A percentile compares a stretch with the other conserved stretches of the same genome.
Evolutionary conservation across 148 eudicot genomes (phyloP).

Genomic region (Tetragonia tetragonoides): DNA sequence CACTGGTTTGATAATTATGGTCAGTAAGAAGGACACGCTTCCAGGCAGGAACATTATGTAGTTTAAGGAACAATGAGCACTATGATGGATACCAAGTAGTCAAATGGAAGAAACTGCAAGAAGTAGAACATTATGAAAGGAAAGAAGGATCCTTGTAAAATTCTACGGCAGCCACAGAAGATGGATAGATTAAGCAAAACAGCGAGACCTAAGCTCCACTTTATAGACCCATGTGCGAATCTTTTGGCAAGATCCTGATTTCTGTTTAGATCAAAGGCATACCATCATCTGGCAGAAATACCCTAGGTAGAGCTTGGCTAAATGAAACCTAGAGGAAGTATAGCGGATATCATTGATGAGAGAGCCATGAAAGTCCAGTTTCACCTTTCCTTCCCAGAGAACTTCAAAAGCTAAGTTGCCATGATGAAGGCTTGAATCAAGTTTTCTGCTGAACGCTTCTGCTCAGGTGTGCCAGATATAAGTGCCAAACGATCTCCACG

Average conservation of each 20-base stretch:
- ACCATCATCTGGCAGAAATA: conserved; percentile 19
- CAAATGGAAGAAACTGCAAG: conserved; percentile 27
- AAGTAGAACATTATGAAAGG: conserved; percentile 26
- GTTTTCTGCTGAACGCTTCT: conserved; percentile 88
- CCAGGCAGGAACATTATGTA: conserved; percentile 24
- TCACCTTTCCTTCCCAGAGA: conserved; percentile 36
- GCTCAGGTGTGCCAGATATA: conserved; percentile 83
- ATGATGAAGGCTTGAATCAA: conserved; percentile 88
- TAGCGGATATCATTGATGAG: conserved; percentile 23
- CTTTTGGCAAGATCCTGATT: conserved; percentile 30
- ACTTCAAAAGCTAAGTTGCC: conserved; percentile 52
- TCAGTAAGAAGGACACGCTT: conserved; percentile 19
- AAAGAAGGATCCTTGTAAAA: conserved; percentile 39
- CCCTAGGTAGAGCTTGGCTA: conserved; percentile 25
- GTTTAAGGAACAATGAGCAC: conserved; percentile 13
- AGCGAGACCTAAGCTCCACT: conserved; percentile 34
- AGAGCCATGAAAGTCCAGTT: conserved; percentile 30
- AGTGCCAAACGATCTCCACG: conserved; percentile 82
- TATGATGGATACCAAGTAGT: conserved; percentile 16
- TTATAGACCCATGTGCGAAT: conserved; percentile 18
- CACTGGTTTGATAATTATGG: conserved; percentile 22
- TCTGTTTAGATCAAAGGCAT: conserved; percentile 21
- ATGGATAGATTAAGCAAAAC: conserved; percentile 23
- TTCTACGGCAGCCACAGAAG: conserved; percentile 29
- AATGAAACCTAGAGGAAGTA: conserved; percentile 38